A percentile compares a stretch with the other conserved stretches of the same genome.
Evolutionary conservation across 257 asterid genomes (phyloP).

Genomic region (Jacaranda mimosifolia): DNA sequence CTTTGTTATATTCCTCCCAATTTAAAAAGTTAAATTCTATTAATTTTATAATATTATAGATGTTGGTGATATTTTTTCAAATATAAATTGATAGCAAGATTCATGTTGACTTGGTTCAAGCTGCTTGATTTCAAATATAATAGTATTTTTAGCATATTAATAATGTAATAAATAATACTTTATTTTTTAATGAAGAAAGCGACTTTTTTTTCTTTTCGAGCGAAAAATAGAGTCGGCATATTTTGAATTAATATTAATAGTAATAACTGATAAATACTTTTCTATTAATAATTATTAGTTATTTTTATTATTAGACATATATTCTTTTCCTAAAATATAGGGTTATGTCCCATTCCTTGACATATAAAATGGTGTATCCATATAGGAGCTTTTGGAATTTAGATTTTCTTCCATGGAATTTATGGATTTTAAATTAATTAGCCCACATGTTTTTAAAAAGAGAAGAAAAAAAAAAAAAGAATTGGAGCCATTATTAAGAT

Average conservation of each 20-base stretch:
- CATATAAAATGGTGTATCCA: neutral
- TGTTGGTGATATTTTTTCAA: slow-evolving; percentile 10
- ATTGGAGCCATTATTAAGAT: too few species aligned
- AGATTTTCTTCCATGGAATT: too few species aligned
- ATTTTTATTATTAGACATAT: too few species aligned
- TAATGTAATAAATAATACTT: too few species aligned
- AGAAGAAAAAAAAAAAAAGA: too few species aligned
- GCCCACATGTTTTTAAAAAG: neutral
- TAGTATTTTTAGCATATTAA: neutral
- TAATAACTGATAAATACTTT: too few species aligned
- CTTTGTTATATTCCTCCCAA: slow-evolving; percentile 16
- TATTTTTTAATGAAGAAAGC: too few species aligned
- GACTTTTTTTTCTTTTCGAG: too few species aligned
- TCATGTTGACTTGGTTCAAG: neutral
- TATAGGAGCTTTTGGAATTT: neutral
- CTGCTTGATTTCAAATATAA: neutral
- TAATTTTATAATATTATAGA: neutral
- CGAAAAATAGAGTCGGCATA: too few species aligned
- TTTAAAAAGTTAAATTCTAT: neutral
- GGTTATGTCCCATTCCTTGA: neutral
- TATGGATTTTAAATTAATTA: neutral
- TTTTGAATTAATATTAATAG: too few species aligned
- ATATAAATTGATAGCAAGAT: neutral
- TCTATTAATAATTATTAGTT: too few species aligned
- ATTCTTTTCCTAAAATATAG: too few species aligned